phyloP scores from a whole-genome alignment of 805 yeast species.

The Saturnispora sekii region DNA sequence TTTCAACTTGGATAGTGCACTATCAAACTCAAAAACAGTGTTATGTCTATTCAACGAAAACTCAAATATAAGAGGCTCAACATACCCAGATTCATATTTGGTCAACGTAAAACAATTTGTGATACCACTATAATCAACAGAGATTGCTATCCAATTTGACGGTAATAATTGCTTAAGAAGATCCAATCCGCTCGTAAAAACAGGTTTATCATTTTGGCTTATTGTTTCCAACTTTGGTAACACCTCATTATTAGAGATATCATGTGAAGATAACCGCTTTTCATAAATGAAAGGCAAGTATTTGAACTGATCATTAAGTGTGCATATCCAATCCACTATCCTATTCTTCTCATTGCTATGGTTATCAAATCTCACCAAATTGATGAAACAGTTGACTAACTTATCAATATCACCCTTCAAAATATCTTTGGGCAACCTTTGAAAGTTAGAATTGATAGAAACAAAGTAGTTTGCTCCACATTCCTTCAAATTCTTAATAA shows the following conservation, averaged over 20 bases:
- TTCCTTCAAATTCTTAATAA: constrained; percentile 1
- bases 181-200: neutral
- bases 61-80: constrained; percentile 32
- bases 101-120: constrained; percentile 48
- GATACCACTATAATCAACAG: constrained; percentile 49
- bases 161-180: constrained; percentile 28
- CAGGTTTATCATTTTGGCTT: too few species aligned
- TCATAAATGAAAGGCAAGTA: constrained; percentile 10
- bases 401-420: constrained; percentile 6
- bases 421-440: constrained; percentile 5
- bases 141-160: constrained; percentile 44
- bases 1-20: constrained; percentile 37
- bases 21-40: constrained; percentile 35
- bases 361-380: constrained; percentile 6
- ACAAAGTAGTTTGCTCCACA: constrained; percentile 1
- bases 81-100: constrained; percentile 8
- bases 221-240: constrained; percentile 11
- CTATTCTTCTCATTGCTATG: neutral
- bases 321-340: neutral
- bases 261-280: constrained; percentile 14
- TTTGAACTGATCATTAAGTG: constrained; percentile 7
- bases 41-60: constrained; percentile 50
- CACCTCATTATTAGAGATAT: constrained; percentile 13
- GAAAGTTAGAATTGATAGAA: neutral
- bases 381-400: constrained; percentile 8